Conservation (phyloP, 2,329 filamentous ascomycete genomes). For the Colletotrichum orchidophilum region DNA sequence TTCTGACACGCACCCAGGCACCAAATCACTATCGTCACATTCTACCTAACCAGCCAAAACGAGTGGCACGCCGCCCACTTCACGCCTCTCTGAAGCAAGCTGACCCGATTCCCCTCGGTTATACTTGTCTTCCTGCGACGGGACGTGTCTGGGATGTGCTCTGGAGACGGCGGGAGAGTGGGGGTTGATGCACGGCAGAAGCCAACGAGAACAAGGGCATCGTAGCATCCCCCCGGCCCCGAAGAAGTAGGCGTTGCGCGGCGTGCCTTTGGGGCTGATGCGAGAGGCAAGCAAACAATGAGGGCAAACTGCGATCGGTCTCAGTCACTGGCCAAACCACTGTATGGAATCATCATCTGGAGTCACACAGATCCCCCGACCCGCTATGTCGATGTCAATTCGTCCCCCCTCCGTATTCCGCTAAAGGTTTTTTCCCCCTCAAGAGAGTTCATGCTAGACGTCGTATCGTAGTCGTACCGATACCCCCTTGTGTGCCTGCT, state of each 20-base stretch:
- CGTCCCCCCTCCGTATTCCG: background rate
- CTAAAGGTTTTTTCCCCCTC: background rate
- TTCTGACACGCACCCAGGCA: constrained; percentile 10
- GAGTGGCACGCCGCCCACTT: background rate
- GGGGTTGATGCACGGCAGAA: background rate
- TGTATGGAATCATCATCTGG: background rate
- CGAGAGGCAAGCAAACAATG: background rate
- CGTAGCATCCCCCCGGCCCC: background rate
- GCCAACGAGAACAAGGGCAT: background rate
- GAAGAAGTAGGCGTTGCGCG: background rate
- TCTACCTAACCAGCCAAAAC: background rate
- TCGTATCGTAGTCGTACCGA: too few species aligned
- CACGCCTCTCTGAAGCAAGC: constrained; percentile 1
- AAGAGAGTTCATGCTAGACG: background rate
- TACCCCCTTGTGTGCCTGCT: background rate
- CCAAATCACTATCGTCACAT: constrained; percentile 7
- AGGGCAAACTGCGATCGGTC: background rate
- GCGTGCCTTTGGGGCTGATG: background rate
- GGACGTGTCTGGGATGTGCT: background rate
- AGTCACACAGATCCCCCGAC: background rate
- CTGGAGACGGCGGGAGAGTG: background rate
- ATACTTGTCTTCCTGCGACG: constrained; percentile 6
- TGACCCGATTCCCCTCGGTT: constrained; percentile 19
- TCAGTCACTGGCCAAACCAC: background rate
- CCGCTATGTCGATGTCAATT: background rate